phyloP scores from a whole-genome alignment of 2,329 filamentous ascomycete species.

The Diatrype stigma region DNA sequence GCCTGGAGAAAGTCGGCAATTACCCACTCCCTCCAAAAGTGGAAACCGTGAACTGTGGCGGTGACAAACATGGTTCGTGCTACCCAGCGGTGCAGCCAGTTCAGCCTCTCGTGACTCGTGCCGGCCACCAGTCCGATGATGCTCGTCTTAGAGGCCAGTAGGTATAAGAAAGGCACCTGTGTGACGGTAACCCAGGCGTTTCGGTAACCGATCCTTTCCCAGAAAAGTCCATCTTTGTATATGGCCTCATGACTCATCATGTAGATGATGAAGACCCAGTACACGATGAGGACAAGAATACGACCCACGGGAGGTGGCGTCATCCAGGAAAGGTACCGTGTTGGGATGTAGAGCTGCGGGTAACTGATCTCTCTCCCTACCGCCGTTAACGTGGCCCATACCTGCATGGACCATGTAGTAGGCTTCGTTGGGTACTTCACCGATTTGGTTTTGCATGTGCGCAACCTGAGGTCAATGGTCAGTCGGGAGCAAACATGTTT shows the following conservation, averaged over 20 bases:
- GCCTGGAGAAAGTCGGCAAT: constrained; percentile 53
- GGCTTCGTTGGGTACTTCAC: constrained; percentile 50
- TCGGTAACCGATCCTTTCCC: constrained; percentile 63
- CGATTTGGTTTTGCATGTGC: constrained; percentile 38
- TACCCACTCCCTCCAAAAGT: constrained; percentile 64
- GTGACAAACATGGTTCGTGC: constrained; percentile 66
- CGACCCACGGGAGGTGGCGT: constrained; percentile 57
- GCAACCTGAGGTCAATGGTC: constrained; percentile 36
- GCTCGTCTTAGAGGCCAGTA: constrained; percentile 57
- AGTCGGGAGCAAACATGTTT: not conserved
- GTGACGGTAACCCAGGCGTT: constrained; percentile 64
- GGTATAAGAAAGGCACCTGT: constrained; percentile 61
- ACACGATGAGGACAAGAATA: constrained; percentile 47
- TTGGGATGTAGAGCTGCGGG: constrained; percentile 48
- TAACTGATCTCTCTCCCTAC: constrained; percentile 52
- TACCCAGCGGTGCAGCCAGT: constrained; percentile 72
- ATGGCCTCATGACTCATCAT: constrained; percentile 51
- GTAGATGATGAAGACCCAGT: constrained; percentile 56
- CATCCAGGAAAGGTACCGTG: constrained; percentile 47
- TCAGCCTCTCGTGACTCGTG: constrained; percentile 63
- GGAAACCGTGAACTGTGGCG: constrained; percentile 64
- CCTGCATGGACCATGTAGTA: constrained; percentile 39
- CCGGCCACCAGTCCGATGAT: constrained; percentile 58
- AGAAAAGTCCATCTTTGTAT: constrained; percentile 50
- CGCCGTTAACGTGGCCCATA: constrained; percentile 57